Percentiles rank a stretch among this genome's conserved stretches.
Evolutionary conservation across 2,329 filamentous ascomycete species (phyloP).

Genomic region (Cryphonectria carpinicola): DNA sequence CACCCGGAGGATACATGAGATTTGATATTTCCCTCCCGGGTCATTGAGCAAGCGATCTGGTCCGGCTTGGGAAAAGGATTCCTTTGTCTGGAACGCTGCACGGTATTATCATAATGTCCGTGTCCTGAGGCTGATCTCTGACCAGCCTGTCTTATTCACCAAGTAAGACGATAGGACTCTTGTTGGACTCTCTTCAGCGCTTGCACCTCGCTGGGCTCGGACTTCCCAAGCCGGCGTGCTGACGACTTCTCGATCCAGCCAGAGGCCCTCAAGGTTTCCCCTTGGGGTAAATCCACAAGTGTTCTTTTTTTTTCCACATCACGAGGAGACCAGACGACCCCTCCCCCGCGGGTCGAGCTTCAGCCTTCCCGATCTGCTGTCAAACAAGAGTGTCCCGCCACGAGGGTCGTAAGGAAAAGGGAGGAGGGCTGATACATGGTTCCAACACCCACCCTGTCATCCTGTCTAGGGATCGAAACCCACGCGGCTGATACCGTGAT

Average conservation of each 20-base stretch:
- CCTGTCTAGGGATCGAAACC: neutral
- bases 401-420: neutral
- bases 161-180: neutral
- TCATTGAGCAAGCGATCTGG: slow-evolving; percentile 16
- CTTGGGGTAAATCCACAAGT: neutral
- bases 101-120: neutral
- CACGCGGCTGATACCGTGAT: slow-evolving; percentile 6
- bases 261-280: neutral
- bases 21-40: slow-evolving; percentile 7
- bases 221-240: neutral
- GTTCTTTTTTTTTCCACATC: too few species aligned
- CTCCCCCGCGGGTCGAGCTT: slow-evolving; percentile 11
- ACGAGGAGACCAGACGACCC: neutral
- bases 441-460: slow-evolving; percentile 3
- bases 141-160: neutral
- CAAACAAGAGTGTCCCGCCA: neutral
- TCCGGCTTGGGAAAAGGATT: slow-evolving; percentile 23
- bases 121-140: neutral
- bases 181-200: neutral
- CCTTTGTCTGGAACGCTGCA: slow-evolving; percentile 9
- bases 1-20: neutral
- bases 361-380: slow-evolving; percentile 2
- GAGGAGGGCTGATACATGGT: neutral
- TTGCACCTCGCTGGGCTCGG: neutral
- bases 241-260: neutral